Evolutionary conservation across 345 rosid species (phyloP).

Genomic region (Eucalyptus virginea): DNA sequence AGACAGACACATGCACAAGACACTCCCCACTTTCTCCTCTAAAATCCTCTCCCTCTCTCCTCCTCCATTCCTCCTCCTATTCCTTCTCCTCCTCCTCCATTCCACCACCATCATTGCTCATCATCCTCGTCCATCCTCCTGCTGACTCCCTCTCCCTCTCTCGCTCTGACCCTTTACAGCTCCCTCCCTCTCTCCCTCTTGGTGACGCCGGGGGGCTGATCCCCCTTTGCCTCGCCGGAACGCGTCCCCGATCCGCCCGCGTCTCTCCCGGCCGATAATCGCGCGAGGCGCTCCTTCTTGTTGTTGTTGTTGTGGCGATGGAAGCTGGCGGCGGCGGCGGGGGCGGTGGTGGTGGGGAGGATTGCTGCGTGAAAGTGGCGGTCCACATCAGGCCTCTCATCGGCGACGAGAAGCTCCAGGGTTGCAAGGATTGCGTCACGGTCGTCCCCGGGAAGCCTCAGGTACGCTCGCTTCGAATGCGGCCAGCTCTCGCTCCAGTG

Average conservation of each 20-base stretch:
- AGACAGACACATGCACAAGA: background rate
- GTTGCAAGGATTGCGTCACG: slow-evolving; percentile 93
- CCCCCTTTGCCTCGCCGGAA: background rate
- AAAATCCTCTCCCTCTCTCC: background rate
- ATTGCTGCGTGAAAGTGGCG: slow-evolving; percentile 94
- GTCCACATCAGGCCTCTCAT: slow-evolving; percentile 96
- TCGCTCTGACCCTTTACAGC: background rate
- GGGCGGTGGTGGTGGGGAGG: slow-evolving; percentile 16
- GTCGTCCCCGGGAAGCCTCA: slow-evolving; percentile 88
- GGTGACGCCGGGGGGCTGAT: background rate
- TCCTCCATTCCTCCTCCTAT: background rate
- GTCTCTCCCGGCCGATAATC: background rate
- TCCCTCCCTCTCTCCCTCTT: background rate
- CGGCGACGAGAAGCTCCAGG: slow-evolving; percentile 83
- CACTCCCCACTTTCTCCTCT: slow-evolving; percentile 2
- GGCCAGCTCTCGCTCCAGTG: background rate
- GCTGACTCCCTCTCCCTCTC: background rate
- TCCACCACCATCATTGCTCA: background rate
- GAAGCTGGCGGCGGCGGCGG: slow-evolving; percentile 31
- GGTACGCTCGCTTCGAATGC: slow-evolving; percentile 27
- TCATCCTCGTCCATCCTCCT: background rate
- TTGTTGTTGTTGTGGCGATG: slow-evolving; percentile 7
- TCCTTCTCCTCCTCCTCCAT: background rate
- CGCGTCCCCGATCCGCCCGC: background rate
- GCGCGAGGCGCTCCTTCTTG: background rate